These are phyloP conservation scores for Olyra latifolia DNA, from an alignment of 176 grass and related monocot genomes.

Conservation along the genomic window DNA sequence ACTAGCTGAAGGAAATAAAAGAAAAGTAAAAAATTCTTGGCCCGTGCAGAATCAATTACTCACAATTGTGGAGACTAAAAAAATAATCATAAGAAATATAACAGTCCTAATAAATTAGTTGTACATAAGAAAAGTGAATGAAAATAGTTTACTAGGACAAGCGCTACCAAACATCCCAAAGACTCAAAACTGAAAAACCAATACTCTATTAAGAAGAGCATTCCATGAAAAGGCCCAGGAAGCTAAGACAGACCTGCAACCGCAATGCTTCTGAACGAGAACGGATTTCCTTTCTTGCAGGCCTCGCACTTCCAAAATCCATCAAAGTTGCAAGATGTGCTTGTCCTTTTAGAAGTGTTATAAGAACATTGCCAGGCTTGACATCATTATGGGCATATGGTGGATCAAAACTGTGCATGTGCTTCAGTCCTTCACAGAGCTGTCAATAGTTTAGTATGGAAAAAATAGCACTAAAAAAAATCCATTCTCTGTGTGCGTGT, in stretches of 20 bases:
- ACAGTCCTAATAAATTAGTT: background rate
- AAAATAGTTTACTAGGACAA: background rate
- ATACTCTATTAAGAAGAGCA: slow-evolving; percentile 1
- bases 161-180: background rate
- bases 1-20: background rate
- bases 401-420: slow-evolving; percentile 93
- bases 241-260: slow-evolving; percentile 62
- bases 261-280: slow-evolving; percentile 82
- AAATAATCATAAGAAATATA: background rate
- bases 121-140: background rate
- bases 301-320: slow-evolving; percentile 94
- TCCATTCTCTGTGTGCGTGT: too few species aligned
- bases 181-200: slow-evolving; percentile 8
- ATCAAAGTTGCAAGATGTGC: slow-evolving; percentile 81
- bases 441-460: slow-evolving; percentile 39
- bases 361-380: slow-evolving; percentile 91
- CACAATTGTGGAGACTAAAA: background rate
- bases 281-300: slow-evolving; percentile 78
- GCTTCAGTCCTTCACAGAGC: slow-evolving; percentile 90
- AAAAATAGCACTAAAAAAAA: background rate
- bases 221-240: background rate
- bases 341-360: slow-evolving; percentile 68
- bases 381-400: slow-evolving; percentile 97
- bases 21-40: too few species aligned
- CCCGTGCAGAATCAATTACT: background rate